Percentiles rank a stretch among this genome's conserved stretches.
phyloP scores from a whole-genome alignment of 2,329 filamentous ascomycete genomes.

The Chalara sp. region DNA sequence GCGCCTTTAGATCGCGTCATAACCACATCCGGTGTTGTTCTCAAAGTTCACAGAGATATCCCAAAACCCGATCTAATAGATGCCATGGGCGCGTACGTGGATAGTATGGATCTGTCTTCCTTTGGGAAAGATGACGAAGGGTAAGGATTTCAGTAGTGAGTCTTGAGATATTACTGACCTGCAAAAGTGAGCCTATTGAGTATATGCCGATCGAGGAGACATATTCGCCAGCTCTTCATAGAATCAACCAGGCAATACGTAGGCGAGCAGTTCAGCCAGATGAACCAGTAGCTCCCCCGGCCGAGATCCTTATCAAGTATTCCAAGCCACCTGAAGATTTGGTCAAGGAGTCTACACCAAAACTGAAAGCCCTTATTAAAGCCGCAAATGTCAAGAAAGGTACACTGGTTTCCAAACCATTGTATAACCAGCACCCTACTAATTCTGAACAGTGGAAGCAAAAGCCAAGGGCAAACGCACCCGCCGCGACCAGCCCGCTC shows the following conservation, averaged over 20 bases:
- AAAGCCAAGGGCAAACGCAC: constrained; percentile 69
- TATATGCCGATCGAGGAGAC: constrained; percentile 75
- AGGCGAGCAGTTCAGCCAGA: constrained; percentile 72
- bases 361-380: constrained; percentile 57
- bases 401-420: constrained; percentile 25
- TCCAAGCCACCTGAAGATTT: constrained; percentile 65
- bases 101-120: constrained; percentile 79
- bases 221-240: constrained; percentile 81
- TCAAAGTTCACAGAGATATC: constrained; percentile 71
- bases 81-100: constrained; percentile 87
- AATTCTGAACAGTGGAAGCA: constrained; percentile 54
- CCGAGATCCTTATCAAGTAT: constrained; percentile 63
- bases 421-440: neutral
- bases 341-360: constrained; percentile 45
- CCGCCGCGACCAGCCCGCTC: constrained; percentile 60
- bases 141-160: constrained; percentile 34
- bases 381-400: constrained; percentile 79
- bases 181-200: constrained; percentile 46
- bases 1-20: constrained; percentile 82
- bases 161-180: constrained; percentile 1
- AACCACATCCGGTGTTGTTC: constrained; percentile 73
- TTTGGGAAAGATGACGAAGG: constrained; percentile 70
- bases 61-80: constrained; percentile 66
- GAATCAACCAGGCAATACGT: constrained; percentile 78
- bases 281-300: constrained; percentile 52